Percentiles rank a stretch among this genome's conserved stretches.
Conservation (phyloP, 441 rosid species). For the Viola pubescens region DNA sequence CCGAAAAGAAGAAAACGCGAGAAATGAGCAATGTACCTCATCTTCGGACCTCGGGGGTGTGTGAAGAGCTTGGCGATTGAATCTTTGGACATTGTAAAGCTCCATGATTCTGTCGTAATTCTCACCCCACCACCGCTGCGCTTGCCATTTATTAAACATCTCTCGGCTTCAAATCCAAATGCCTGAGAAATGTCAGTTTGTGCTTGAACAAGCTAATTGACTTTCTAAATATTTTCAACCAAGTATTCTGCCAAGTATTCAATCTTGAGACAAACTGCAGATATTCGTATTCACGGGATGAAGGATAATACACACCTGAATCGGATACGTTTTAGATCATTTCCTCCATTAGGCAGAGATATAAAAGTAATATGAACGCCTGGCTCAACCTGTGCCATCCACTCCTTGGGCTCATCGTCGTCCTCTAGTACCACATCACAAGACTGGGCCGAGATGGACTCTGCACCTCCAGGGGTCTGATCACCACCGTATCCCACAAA, state of each 20-base stretch:
- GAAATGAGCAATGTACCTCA: constrained; percentile 43
- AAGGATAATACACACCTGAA: constrained; percentile 50
- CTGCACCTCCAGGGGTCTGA: constrained; percentile 28
- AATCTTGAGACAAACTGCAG: background rate
- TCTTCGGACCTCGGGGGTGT: constrained; percentile 90
- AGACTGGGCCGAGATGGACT: constrained; percentile 52
- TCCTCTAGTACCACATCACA: constrained; percentile 76
- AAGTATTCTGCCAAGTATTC: background rate
- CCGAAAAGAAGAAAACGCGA: background rate
- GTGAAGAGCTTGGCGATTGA: constrained; percentile 89
- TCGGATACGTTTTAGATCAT: constrained; percentile 90
- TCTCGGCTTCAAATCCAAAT: constrained; percentile 60
- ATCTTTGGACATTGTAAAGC: constrained; percentile 95
- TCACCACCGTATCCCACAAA: constrained; percentile 38
- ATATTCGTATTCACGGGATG: background rate
- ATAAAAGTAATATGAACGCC: constrained; percentile 96
- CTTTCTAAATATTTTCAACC: constrained; percentile 2
- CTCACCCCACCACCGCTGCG: constrained; percentile 99
- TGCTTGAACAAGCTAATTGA: constrained; percentile 6
- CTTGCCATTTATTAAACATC: constrained; percentile 97
- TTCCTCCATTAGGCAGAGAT: constrained; percentile 88
- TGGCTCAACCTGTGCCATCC: constrained; percentile 99
- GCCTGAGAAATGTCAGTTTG: constrained; percentile 23
- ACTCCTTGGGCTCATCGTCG: constrained; percentile 78
- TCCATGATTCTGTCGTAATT: constrained; percentile 92